Base-by-base conservation (phyloP, 2,329 filamentous ascomycete species). In the Cercospora citrullina region DNA sequence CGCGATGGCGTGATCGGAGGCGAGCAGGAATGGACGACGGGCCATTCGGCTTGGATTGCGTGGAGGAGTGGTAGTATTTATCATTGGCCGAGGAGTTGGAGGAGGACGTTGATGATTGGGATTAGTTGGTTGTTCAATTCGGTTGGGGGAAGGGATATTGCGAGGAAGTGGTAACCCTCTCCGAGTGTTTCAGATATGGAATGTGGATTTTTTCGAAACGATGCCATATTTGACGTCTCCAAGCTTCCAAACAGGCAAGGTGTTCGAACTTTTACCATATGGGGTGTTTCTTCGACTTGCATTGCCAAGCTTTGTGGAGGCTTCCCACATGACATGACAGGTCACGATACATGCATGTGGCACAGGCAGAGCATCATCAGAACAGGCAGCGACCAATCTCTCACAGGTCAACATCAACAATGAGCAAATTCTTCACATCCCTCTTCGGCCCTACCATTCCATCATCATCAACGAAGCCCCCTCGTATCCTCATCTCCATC, bases 1-100 rank as follows among this genome's bases (percentile, higher is more conserved):
- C 75, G 76, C 14, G 81, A 83, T 67, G 81, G 81, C 0, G 76
- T 83, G 48, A 77, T 82, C 5, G 78, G 75, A 2, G 80, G 81
- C 3, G 74, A 75, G 26, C 70, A 77, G 5, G 76, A 80, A 18
- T 83, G 79, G 79, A 82, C 21, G 48, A 55, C 80, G 7, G 81
- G 81, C 0, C 68, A 76, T 8, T 72, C 74, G 23, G 81, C 81
- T 3, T 83, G 81, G 81, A 39, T 83, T 42, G 81, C 81, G 0
- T 83, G 81, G 81, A 74, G 81, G 59, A 78, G 76, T 58, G 79
- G 79, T 0, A 78, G 71, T 61, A 69, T 71, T 16, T 69, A 75
- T 53, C 68, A 70, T 14, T 78, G 76, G 76, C 73, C 75, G 7
- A 64, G 75, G 39, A 75, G 72, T 33, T 77, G 75, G 75, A 69